Percentiles rank a stretch among this genome's conserved stretches.
Evolutionary conservation across 495 filamentous ascomycete genomes (phyloP).

Genomic region (Bombardia bombarda): DNA sequence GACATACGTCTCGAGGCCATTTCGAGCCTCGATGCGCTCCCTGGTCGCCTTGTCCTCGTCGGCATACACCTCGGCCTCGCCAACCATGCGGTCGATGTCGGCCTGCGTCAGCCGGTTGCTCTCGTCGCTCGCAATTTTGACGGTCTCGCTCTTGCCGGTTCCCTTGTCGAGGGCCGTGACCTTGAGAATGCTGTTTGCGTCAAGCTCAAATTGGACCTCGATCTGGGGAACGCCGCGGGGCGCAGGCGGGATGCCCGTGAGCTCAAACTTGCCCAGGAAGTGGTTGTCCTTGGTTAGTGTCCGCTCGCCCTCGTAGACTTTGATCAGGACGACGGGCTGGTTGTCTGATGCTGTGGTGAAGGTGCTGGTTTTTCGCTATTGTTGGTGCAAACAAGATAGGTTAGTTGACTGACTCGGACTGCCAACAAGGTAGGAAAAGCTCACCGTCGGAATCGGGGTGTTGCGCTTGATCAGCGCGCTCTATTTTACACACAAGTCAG

Average conservation of each 20-base stretch:
- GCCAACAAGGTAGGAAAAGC: background rate
- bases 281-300: slow-evolving; percentile 90
- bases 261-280: slow-evolving; percentile 87
- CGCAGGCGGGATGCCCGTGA: slow-evolving; percentile 83
- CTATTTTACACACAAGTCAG: slow-evolving; percentile 16
- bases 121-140: slow-evolving; percentile 89
- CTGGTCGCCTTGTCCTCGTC: slow-evolving; percentile 90
- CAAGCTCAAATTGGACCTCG: slow-evolving; percentile 88
- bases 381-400: background rate
- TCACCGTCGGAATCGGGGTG: slow-evolving; percentile 74
- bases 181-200: slow-evolving; percentile 90
- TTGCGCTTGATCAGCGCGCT: slow-evolving; percentile 85
- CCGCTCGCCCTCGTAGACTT: slow-evolving; percentile 91
- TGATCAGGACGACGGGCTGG: slow-evolving; percentile 85
- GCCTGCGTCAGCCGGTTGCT: slow-evolving; percentile 81
- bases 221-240: slow-evolving; percentile 91
- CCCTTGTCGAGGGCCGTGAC: slow-evolving; percentile 87
- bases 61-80: slow-evolving; percentile 87
- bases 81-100: slow-evolving; percentile 91
- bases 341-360: slow-evolving; percentile 91
- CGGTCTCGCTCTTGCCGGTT: slow-evolving; percentile 82
- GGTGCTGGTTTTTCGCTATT: slow-evolving; percentile 71
- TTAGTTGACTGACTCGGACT: background rate
- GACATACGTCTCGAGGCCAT: slow-evolving; percentile 93
- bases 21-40: slow-evolving; percentile 86